A percentile compares a stretch with the other conserved stretches of the same genome.
phyloP scores from a whole-genome alignment of 2,329 filamentous ascomycete genomes.

The Alternaria panax region DNA sequence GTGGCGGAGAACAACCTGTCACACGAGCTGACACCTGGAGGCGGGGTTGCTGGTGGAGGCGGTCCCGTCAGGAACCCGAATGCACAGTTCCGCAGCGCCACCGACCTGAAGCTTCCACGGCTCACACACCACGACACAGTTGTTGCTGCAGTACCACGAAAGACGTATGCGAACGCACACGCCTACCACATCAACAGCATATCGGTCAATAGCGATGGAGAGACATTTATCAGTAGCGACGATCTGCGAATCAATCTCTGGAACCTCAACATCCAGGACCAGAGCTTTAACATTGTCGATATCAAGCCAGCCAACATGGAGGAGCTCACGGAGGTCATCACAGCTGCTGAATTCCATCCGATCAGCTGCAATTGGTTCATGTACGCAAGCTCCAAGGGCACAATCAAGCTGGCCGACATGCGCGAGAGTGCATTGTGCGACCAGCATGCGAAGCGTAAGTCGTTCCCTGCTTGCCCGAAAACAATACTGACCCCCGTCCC shows the following conservation, averaged over 20 bases:
- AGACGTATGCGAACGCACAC: constrained; percentile 97
- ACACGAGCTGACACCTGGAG: constrained; percentile 84
- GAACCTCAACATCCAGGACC: constrained; percentile 99
- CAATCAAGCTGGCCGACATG: constrained; percentile 99
- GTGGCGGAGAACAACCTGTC: constrained; percentile 99
- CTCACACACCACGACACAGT: constrained; percentile 98
- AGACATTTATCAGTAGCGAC: constrained; percentile 99
- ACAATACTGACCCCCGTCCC: constrained; percentile 12
- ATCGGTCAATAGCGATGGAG: constrained; percentile 99
- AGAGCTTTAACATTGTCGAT: constrained; percentile 99
- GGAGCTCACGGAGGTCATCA: constrained; percentile 98
- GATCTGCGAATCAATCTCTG: constrained; percentile 97
- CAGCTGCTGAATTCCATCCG: constrained; percentile 96
- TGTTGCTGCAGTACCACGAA: constrained; percentile 91
- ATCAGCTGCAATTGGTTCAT: constrained; percentile 99
- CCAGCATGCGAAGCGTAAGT: constrained; percentile 90
- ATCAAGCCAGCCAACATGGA: constrained; percentile 99
- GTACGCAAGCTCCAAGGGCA: constrained; percentile 99
- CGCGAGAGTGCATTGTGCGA: constrained; percentile 95
- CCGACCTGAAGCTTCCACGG: constrained; percentile 89
- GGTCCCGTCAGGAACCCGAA: constrained; percentile 78
- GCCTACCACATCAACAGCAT: constrained; percentile 99
- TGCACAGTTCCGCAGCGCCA: constrained; percentile 77
- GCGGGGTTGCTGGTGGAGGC: constrained; percentile 74
- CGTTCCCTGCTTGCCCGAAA: not conserved